A percentile compares a stretch with the other conserved stretches of the same genome.
Evolutionary conservation across 148 eudicot species (phyloP).

Genomic region (Cornus controversa): DNA sequence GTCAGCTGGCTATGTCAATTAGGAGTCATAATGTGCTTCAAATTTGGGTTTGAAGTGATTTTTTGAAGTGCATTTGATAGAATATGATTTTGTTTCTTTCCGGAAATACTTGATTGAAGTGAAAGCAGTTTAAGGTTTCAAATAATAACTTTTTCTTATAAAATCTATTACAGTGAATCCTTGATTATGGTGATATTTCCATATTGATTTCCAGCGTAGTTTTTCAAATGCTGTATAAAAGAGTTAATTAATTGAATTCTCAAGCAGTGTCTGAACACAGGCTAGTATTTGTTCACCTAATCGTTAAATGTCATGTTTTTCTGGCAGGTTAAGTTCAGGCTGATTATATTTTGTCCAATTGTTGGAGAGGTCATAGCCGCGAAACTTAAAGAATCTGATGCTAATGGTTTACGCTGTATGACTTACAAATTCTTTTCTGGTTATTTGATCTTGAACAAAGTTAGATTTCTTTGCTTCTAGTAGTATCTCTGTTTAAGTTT

Average conservation of each 20-base stretch:
- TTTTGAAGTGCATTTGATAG: not conserved
- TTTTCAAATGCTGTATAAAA: conserved; percentile 1
- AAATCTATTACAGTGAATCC: not conserved
- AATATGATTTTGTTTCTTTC: not conserved
- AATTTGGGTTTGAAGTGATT: not conserved
- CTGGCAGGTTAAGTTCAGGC: conserved; percentile 66
- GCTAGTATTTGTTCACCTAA: not conserved
- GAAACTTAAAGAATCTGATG: conserved; percentile 55
- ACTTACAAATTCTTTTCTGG: not conserved
- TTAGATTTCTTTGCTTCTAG: not conserved
- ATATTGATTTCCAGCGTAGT: not conserved
- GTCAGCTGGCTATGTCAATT: too few species aligned
- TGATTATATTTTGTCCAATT: conserved; percentile 80
- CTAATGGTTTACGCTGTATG: conserved; percentile 72
- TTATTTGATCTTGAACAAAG: not conserved
- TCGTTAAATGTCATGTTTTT: conserved; percentile 1
- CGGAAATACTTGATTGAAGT: not conserved
- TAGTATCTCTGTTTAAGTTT: not conserved
- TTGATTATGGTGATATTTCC: not conserved
- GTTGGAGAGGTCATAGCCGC: conserved; percentile 74
- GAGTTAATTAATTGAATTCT: not conserved
- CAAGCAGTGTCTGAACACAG: not conserved
- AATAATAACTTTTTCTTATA: not conserved
- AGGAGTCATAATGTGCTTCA: not conserved
- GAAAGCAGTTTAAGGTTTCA: not conserved